Base-by-base conservation (phyloP, 2,329 filamentous ascomycete species). In the Cryphonectria nitschkei region DNA sequence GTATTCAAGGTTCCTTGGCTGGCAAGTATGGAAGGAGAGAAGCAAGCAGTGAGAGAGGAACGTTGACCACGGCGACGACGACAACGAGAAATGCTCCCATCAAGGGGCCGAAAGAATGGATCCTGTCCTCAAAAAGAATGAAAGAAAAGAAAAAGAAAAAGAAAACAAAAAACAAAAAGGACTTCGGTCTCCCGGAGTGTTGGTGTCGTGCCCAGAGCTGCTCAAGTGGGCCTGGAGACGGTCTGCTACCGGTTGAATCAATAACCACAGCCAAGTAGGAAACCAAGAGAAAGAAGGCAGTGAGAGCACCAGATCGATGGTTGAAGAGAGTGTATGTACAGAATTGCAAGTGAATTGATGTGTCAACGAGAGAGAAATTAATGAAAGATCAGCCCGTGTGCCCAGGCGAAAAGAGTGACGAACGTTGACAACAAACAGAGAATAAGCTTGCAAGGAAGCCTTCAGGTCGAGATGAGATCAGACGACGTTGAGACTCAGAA, bases 341-440 rank as follows among this genome's bases (percentile, higher is more conserved):
- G 29, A 29, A 14, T 64, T 46, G 6, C 39, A 16, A 41, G 26
- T n/a, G n/a, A 64, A 32, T 3, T 34, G 39, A 64, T 46, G 39
- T 64, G 39, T 50, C 16, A 46, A n/a, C 43, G 22, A 52, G 32
- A 11, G 19, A 19, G 29, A 32, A 63, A 65, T 22, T 39, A 72
- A 41, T 16, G 68, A 72, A 68, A 68, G 64, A 67, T 65, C 65
- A 72, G 70, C 71, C 68, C 65, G 68, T 56, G 68, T 61, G 63
- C 62, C 52, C 13, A 56, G 64, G 43, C 52, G 71, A 68, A 68
- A 62, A 46, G 61, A 70, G 32, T 22, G 14, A 34, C 1, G 46
- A 22, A 54, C 34, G 34, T 34, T 2, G 34, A 34, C 34, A 34
- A 34, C 29, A 41, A 32, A 26, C 39, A 52, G 29, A 54, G n/a